These are phyloP conservation scores for Xylariaceae sp. DNA, from an alignment of 2,329 filamentous ascomycete species.

Conservation along the genomic window DNA sequence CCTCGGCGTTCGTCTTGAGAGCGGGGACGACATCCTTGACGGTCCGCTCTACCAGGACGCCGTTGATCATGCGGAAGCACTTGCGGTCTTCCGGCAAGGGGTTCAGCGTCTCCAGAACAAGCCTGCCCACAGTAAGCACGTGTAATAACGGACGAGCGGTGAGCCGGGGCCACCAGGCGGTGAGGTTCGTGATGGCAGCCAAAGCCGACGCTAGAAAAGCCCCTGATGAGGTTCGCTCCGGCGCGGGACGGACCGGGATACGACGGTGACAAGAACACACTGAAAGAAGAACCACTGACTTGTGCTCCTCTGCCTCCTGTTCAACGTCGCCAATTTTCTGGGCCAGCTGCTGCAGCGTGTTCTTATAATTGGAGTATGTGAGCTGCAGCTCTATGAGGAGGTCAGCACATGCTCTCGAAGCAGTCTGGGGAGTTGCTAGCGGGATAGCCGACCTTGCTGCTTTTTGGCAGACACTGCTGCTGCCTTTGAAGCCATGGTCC, in stretches of 20 bases:
- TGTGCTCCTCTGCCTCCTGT: conserved; percentile 95
- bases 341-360: conserved; percentile 79
- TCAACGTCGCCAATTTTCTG: conserved; percentile 97
- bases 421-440: no score
- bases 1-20: conserved; percentile 87
- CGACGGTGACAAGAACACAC: no score
- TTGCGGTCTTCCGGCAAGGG: conserved; percentile 81
- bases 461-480: conserved; percentile 52
- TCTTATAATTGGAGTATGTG: conserved; percentile 72
- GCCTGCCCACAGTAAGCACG: conserved; percentile 44
- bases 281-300: conserved; percentile 53
- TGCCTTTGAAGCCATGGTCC: conserved; percentile 42
- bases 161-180: conserved; percentile 25
- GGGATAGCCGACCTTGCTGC: conserved; percentile 68
- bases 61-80: conserved; percentile 98
- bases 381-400: conserved; percentile 60
- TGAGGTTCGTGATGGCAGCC: conserved; percentile 19
- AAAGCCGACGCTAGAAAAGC: conserved; percentile 12
- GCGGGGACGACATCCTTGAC: conserved; percentile 88
- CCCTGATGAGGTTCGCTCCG: no score
- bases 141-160: conserved; percentile 25
- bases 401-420: conserved; percentile 11
- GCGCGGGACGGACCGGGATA: no score
- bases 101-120: conserved; percentile 85
- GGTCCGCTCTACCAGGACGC: conserved; percentile 87